Conservation (phyloP, 2,329 filamentous ascomycete genomes). For the Hypoxylon sp. region DNA sequence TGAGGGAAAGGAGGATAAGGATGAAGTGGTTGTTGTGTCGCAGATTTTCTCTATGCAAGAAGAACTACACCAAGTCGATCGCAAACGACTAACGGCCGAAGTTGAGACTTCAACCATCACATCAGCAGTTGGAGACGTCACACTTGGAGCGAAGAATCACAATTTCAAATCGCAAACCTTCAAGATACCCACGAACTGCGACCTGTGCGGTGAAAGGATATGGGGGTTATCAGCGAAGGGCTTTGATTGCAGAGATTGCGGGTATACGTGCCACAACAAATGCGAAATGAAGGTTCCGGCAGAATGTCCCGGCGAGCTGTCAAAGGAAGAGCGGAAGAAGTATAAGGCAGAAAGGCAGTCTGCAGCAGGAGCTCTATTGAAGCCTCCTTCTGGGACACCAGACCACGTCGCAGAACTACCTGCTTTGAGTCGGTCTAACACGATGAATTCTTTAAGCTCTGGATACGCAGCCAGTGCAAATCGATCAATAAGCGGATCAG, state of each 20-base stretch:
- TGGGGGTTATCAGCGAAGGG: conserved; percentile 98
- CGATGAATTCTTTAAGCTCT: conserved; percentile 90
- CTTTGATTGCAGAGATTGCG: conserved; percentile 95
- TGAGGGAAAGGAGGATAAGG: conserved; percentile 87
- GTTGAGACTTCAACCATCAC: conserved; percentile 95
- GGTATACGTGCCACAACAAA: conserved; percentile 98
- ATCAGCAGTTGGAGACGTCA: conserved; percentile 90
- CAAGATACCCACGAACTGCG: conserved; percentile 98
- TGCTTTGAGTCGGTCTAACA: conserved; percentile 81
- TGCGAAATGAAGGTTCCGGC: conserved; percentile 99
- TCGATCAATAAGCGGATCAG: conserved; percentile 76
- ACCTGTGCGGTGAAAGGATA: conserved; percentile 94
- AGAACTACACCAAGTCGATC: conserved; percentile 84
- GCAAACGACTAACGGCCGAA: conserved; percentile 87
- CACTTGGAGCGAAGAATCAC: conserved; percentile 91
- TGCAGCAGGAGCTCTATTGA: conserved; percentile 73
- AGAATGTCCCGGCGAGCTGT: conserved; percentile 93
- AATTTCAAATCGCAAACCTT: conserved; percentile 99
- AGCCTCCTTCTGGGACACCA: conserved; percentile 61
- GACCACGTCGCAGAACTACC: conserved; percentile 73
- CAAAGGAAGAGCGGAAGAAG: conserved; percentile 95
- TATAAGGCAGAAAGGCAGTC: conserved; percentile 89
- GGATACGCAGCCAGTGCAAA: conserved; percentile 86
- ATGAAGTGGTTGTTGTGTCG: conserved; percentile 86
- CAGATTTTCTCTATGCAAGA: conserved; percentile 89